Evolutionary conservation across 1,284 basidiomycete genomes (phyloP).

Genomic region (Ustilago tritici): DNA sequence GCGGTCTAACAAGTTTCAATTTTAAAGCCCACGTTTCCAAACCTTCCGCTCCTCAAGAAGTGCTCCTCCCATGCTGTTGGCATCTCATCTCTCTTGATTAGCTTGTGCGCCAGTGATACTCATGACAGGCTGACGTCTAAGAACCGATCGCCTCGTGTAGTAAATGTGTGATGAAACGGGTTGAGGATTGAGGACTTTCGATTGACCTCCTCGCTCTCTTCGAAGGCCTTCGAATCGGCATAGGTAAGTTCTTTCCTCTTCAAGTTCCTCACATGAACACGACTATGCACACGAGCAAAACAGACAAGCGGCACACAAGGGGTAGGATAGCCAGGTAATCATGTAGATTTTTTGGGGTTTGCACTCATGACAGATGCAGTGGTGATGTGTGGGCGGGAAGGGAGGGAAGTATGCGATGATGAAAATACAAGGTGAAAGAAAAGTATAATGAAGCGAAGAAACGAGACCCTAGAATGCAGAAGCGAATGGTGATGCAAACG

Average conservation of each 20-base stretch:
- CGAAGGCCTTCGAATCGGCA: too few species aligned
- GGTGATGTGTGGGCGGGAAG: constrained; percentile 14
- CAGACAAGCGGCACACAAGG: background rate
- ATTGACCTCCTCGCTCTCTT: too few species aligned
- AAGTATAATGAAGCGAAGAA: constrained; percentile 17
- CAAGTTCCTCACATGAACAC: background rate
- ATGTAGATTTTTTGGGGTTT: constrained; percentile 46
- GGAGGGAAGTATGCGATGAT: constrained; percentile 30
- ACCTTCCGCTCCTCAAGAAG: background rate
- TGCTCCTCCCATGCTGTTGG: background rate
- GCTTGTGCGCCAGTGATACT: background rate
- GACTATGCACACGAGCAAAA: background rate
- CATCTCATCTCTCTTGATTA: background rate
- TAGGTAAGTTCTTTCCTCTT: background rate
- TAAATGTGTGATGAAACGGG: too few species aligned
- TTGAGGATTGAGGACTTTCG: too few species aligned
- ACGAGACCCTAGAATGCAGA: constrained; percentile 13
- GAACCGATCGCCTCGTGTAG: too few species aligned
- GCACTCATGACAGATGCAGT: constrained; percentile 44
- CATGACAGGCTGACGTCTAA: too few species aligned
- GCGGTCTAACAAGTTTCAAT: constrained; percentile 19
- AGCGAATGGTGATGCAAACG: constrained; percentile 13
- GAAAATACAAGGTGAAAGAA: constrained; percentile 27
- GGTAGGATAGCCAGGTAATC: constrained; percentile 41
- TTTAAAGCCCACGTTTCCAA: background rate